Evolutionary conservation across 352 stramenopile species (phyloP).

Genomic region (Aphanomyces astaci): DNA sequence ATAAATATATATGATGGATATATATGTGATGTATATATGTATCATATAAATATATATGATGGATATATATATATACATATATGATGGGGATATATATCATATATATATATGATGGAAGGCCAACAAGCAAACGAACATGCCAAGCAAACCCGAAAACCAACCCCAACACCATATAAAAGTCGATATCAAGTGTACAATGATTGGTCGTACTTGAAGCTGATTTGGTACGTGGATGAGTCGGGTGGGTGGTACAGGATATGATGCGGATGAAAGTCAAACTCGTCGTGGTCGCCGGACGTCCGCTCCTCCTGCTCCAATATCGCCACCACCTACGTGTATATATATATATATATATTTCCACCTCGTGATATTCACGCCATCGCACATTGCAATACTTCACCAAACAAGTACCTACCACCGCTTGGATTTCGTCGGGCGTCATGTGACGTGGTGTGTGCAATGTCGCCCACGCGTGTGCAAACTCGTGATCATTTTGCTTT

Average conservation of each 20-base stretch:
- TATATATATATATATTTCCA: neutral
- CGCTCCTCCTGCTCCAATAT: neutral
- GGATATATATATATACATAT: too few species aligned
- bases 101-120: too few species aligned
- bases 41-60: too few species aligned
- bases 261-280: slow-evolving; percentile 17
- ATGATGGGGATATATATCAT: too few species aligned
- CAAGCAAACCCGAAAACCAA: too few species aligned
- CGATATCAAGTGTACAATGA: too few species aligned
- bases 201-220: slow-evolving; percentile 3
- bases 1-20: too few species aligned
- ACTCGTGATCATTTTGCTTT: slow-evolving; percentile 26
- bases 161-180: too few species aligned
- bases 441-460: neutral
- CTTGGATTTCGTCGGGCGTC: neutral
- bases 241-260: neutral
- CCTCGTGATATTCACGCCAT: neutral
- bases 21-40: too few species aligned
- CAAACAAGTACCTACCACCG: neutral
- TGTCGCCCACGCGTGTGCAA: slow-evolving; percentile 18
- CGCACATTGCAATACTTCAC: neutral
- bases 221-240: neutral
- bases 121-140: too few species aligned
- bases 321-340: neutral
- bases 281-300: too few species aligned